Conservation (phyloP, 371 early-diverging fungal genomes). For the Actinomortierella ambigua region DNA sequence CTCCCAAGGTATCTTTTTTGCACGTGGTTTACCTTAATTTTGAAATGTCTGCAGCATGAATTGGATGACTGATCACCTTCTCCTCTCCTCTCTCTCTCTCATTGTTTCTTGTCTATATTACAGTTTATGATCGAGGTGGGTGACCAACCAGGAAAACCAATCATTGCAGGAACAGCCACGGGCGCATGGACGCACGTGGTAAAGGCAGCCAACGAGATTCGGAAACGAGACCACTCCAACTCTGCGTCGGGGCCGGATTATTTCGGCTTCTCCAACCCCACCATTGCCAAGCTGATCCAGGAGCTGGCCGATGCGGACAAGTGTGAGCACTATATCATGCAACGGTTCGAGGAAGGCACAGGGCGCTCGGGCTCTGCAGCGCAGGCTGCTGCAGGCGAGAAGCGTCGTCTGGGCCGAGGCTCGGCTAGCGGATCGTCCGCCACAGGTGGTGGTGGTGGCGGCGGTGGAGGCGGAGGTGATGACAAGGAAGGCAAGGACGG, state of each 20-base stretch:
- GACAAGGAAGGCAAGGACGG: slow-evolving; percentile 11
- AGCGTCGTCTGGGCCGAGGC: neutral
- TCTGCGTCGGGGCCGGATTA: slow-evolving; percentile 92
- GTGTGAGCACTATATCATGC: slow-evolving; percentile 76
- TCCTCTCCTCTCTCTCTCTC: too few species aligned
- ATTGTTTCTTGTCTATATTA: slow-evolving; percentile 7
- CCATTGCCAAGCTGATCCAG: slow-evolving; percentile 90
- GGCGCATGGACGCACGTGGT: slow-evolving; percentile 92
- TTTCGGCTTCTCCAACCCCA: slow-evolving; percentile 89
- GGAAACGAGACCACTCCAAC: slow-evolving; percentile 78
- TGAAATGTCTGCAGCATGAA: too few species aligned
- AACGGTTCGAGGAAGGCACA: slow-evolving; percentile 59
- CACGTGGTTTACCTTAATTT: too few species aligned
- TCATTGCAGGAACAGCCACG: slow-evolving; percentile 80
- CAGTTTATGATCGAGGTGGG: slow-evolving; percentile 81
- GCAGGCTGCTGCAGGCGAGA: slow-evolving; percentile 2
- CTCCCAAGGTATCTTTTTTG: slow-evolving; percentile 60
- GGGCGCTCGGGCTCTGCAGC: slow-evolving; percentile 1
- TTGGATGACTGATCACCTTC: too few species aligned
- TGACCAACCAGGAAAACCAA: slow-evolving; percentile 65
- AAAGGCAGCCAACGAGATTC: slow-evolving; percentile 75
- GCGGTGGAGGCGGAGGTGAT: slow-evolving; percentile 1
- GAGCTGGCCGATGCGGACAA: slow-evolving; percentile 77
- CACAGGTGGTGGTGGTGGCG: neutral
- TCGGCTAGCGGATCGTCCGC: neutral